Evolutionary conservation across 163 green algal genomes (phyloP), one percentile per base, ranked within the genome.

Genomic region (Trebouxiophyceae sp.): DNA sequence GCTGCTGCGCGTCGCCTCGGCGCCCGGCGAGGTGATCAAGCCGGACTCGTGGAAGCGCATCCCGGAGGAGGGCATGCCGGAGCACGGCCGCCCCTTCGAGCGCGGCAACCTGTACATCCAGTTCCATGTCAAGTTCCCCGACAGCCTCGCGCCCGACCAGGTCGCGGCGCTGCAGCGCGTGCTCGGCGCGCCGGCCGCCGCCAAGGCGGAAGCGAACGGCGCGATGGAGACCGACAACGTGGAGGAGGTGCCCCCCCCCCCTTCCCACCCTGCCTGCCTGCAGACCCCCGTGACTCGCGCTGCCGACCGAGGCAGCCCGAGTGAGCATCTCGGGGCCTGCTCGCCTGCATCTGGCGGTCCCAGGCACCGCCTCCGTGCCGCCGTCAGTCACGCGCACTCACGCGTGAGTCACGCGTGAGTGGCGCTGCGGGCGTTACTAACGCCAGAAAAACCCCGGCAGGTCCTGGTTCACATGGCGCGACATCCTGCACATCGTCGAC

Each of bases 51-150:
- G 98, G 57, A 74, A 83, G 27, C 67, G 65, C 60, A 69, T 74
- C 29, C 59, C 64, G 54, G 87, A 95, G 27, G 94, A 99, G 80
- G 95, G 95, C 67, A 99, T 99, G 94, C 95, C 95, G 1, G 77
- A 91, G 24, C 89, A 96, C 63, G 83, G 84, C 30, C 78, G 84
- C 28, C 91, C 95, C 24, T 98, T 89, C 79, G 66, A 93, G 66
- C 95, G 96, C 79, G 95, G 95, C 64, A 96, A 96, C 77, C 68
- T 99, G 45, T 99, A 98, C 76, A 84, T 99, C 54, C 87, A 93
- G 56, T 99, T 99, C 78, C 82, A 87, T 24, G 90, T 99, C 0
- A 78, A 94, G 64, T 95, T 96, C 72, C 90, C 90, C 0, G 76
- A 90, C 16, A 57, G 46, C 0, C 45, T 96, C 1, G 65, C 66